These are phyloP conservation scores for Thalia dealbata DNA, from an alignment of 176 grass and related monocot species.

Conservation along the genomic window DNA sequence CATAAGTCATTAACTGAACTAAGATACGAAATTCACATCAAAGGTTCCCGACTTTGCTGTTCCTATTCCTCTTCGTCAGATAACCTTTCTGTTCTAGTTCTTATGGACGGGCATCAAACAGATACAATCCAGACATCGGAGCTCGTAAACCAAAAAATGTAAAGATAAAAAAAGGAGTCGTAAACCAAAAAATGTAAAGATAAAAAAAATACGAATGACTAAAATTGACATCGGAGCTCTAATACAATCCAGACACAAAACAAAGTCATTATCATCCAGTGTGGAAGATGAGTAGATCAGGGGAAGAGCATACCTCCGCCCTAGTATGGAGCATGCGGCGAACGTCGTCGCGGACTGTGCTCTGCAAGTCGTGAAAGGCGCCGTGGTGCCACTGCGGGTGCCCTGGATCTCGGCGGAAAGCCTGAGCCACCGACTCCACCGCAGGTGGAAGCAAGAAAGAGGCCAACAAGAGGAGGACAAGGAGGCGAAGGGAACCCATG, in stretches of 20 bases:
- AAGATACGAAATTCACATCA: not conserved
- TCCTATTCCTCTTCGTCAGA: too few species aligned
- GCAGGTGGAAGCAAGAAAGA: conserved; percentile 14
- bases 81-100: not conserved
- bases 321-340: conserved; percentile 91
- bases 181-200: not conserved
- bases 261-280: not conserved
- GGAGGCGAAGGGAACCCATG: conserved; percentile 18
- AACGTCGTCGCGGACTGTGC: conserved; percentile 67
- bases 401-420: conserved; percentile 78
- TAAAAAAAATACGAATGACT: not conserved
- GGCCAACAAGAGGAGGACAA: conserved; percentile 16
- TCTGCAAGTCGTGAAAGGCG: conserved; percentile 67
- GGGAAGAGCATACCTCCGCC: conserved; percentile 53
- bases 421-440: conserved; percentile 30
- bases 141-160: not conserved
- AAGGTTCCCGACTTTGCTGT: not conserved
- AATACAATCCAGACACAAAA: too few species aligned
- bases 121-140: not conserved
- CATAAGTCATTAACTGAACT: not conserved
- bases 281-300: conserved; percentile 4
- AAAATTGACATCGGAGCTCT: too few species aligned
- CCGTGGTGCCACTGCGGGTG: conserved; percentile 82
- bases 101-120: not conserved
- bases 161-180: not conserved